phyloP scores from a whole-genome alignment of 768 basidiomycete species.

The Lactarius psammicola region DNA sequence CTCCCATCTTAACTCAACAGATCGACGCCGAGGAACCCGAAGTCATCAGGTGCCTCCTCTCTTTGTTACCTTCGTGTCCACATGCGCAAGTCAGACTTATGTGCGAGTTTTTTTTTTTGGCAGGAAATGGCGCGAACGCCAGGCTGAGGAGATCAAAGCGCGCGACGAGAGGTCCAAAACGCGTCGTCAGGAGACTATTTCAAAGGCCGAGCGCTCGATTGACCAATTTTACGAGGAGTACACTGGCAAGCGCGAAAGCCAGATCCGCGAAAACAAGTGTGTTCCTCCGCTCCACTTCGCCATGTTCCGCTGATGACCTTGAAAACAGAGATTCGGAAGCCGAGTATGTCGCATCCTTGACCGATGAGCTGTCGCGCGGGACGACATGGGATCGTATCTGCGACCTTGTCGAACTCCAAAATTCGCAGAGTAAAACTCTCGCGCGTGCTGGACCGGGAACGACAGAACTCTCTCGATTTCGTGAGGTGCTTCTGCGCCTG shows the following conservation, averaged over 20 bases:
- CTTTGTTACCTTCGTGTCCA: not conserved
- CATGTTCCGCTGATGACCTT: slow-evolving; percentile 2
- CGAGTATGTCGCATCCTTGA: slow-evolving; percentile 69
- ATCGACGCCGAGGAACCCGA: slow-evolving; percentile 80
- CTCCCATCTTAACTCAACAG: slow-evolving; percentile 68
- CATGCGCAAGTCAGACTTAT: not conserved
- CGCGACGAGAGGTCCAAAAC: slow-evolving; percentile 80
- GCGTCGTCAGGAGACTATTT: slow-evolving; percentile 78
- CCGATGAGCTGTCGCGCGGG: slow-evolving; percentile 76
- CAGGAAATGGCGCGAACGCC: slow-evolving; percentile 87
- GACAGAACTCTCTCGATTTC: slow-evolving; percentile 85
- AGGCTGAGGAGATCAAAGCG: slow-evolving; percentile 75
- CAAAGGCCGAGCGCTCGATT: slow-evolving; percentile 80
- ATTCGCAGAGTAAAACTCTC: slow-evolving; percentile 96
- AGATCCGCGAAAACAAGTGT: slow-evolving; percentile 95
- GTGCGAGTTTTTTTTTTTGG: not conserved
- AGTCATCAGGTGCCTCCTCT: slow-evolving; percentile 75
- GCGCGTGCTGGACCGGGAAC: slow-evolving; percentile 84
- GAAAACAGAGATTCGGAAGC: slow-evolving; percentile 79
- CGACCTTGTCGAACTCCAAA: slow-evolving; percentile 77
- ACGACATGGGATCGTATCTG: slow-evolving; percentile 97
- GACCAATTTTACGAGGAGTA: slow-evolving; percentile 92
- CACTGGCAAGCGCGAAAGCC: slow-evolving; percentile 81
- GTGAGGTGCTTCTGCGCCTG: slow-evolving; percentile 88
- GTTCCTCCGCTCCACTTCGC: too few relatives aligned